Evolutionary conservation across 108 stramenopile genomes (phyloP).

Genomic region (Conticribra weissflogii): DNA sequence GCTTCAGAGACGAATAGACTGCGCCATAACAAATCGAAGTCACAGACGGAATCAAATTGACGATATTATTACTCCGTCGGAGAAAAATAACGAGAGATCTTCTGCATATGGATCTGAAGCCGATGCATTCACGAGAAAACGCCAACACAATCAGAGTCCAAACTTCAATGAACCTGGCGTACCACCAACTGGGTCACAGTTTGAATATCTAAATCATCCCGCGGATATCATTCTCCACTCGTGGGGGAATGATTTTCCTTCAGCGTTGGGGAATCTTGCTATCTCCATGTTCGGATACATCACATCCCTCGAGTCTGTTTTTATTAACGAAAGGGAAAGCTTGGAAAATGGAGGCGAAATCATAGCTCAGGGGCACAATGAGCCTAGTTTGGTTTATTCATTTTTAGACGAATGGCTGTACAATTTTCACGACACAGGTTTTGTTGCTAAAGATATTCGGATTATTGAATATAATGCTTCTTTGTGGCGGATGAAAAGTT

Average conservation of each 20-base stretch:
- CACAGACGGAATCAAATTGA: too few relatives aligned
- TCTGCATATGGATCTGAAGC: background rate
- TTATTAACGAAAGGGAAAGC: conserved; percentile 26
- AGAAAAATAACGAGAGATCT: too few relatives aligned
- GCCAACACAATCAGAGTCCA: background rate
- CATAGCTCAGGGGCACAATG: conserved; percentile 55
- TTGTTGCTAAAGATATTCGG: conserved; percentile 43
- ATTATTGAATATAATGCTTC: conserved; percentile 15
- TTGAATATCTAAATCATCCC: conserved; percentile 78
- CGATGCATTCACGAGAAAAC: too few relatives aligned
- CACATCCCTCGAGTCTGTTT: conserved; percentile 55
- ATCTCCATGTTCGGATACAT: conserved; percentile 81
- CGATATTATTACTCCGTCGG: too few relatives aligned
- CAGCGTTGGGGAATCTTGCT: conserved; percentile 48
- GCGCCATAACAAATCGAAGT: too few relatives aligned
- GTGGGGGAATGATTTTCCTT: conserved; percentile 56
- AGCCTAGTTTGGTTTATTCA: conserved; percentile 53
- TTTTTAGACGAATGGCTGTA: conserved; percentile 81
- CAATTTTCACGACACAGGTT: conserved; percentile 56
- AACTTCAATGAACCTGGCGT: conserved; percentile 14
- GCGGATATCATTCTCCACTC: conserved; percentile 83
- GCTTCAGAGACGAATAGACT: too few relatives aligned
- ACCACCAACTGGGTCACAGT: conserved; percentile 25
- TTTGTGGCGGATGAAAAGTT: conserved; percentile 25
- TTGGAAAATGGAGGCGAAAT: conserved; percentile 7